A percentile compares a stretch with the other conserved stretches of the same genome.
Conservation (phyloP, 768 basidiomycete genomes). For the Termitomyces bulborhizus region DNA sequence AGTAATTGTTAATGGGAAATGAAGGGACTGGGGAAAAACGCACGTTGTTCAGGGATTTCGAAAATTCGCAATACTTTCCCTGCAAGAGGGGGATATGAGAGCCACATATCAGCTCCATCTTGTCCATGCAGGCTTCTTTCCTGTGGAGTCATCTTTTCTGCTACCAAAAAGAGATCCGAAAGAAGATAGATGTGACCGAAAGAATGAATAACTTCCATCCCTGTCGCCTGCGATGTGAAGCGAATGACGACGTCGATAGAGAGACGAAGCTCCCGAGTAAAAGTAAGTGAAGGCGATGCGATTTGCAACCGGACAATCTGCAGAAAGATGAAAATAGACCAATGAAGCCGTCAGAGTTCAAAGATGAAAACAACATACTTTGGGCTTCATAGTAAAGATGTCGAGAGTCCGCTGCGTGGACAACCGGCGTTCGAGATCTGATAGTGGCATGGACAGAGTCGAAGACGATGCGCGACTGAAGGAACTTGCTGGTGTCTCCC, state of each 20-base stretch:
- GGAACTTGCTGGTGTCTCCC: constrained; percentile 52
- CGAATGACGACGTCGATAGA: constrained; percentile 68
- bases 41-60: constrained; percentile 57
- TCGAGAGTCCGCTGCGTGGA: constrained; percentile 78
- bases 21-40: constrained; percentile 15
- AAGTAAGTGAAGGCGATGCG: constrained; percentile 70
- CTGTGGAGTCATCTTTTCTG: constrained; percentile 72
- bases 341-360: not conserved
- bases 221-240: constrained; percentile 73
- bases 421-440: constrained; percentile 77
- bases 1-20: not conserved
- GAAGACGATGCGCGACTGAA: constrained; percentile 46
- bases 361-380: constrained; percentile 41
- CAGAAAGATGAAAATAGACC: not conserved
- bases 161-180: constrained; percentile 88
- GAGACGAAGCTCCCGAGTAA: constrained; percentile 68
- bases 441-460: constrained; percentile 50
- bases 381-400: constrained; percentile 92
- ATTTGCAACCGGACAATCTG: constrained; percentile 92
- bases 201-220: constrained; percentile 65
- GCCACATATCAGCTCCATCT: constrained; percentile 78
- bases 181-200: constrained; percentile 84
- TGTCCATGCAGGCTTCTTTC: constrained; percentile 46
- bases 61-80: constrained; percentile 84
- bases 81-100: constrained; percentile 91